These are phyloP conservation scores for Daldinia bambusicola DNA, from an alignment of 495 filamentous ascomycete genomes.

Conservation along the genomic window DNA sequence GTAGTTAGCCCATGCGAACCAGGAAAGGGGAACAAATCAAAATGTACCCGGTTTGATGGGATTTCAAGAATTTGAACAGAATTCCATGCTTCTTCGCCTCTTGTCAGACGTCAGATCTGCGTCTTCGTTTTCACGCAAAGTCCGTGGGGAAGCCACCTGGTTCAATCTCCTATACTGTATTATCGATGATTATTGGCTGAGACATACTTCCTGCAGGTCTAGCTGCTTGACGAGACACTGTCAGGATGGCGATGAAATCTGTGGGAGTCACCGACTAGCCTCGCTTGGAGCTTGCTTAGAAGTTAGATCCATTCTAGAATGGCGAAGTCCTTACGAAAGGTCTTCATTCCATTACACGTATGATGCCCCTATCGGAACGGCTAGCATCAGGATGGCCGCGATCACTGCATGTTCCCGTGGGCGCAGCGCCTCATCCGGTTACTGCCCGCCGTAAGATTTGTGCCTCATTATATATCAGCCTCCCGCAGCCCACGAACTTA, in stretches of 20 bases:
- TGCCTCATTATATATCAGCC: conserved; percentile 26
- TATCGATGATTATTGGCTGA: conserved; percentile 17
- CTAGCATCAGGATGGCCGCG: conserved; percentile 26
- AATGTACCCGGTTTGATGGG: conserved; percentile 19
- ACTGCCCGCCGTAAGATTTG: conserved; percentile 7
- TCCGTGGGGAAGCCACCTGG: conserved; percentile 12
- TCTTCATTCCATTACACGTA: too few species aligned
- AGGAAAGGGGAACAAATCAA: conserved; percentile 6
- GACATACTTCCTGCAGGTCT: conserved; percentile 13
- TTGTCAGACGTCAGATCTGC: conserved; percentile 36
- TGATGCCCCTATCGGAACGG: conserved; percentile 8
- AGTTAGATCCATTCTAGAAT: conserved; percentile 22
- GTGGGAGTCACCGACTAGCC: conserved; percentile 13
- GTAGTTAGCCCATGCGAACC: conserved; percentile 8
- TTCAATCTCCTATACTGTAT: neutral
- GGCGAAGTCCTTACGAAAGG: conserved; percentile 8
- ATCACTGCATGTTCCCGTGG: conserved; percentile 14
- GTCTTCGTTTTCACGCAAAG: neutral
- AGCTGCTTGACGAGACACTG: neutral
- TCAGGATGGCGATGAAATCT: conserved; percentile 16
- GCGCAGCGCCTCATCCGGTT: conserved; percentile 16
- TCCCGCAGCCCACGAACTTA: conserved; percentile 4
- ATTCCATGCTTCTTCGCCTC: conserved; percentile 29
- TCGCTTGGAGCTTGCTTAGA: conserved; percentile 28
- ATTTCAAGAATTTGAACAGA: conserved; percentile 30